Percentiles rank a stretch among this genome's conserved stretches.
phyloP scores from a whole-genome alignment of 176 grass and related monocot genomes.

The Typha latifolia region DNA sequence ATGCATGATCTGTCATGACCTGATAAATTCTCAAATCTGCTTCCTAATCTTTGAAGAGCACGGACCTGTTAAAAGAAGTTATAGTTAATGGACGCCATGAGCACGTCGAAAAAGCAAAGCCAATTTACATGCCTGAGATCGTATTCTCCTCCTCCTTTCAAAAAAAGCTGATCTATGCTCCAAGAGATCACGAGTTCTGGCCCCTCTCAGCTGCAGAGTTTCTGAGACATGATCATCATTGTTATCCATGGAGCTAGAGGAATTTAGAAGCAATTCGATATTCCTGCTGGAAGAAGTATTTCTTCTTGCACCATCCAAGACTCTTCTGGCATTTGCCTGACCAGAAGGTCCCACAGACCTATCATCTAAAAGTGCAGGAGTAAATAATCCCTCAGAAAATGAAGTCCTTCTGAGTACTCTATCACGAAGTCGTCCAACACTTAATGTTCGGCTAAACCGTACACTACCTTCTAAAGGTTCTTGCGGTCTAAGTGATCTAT shows the following conservation, averaged over 20 bases:
- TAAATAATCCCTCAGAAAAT: slow-evolving; percentile 76
- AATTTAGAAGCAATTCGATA: slow-evolving; percentile 39
- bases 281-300: slow-evolving; percentile 39
- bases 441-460: slow-evolving; percentile 75
- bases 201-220: slow-evolving; percentile 33
- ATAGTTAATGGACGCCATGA: neutral
- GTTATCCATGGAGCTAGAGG: slow-evolving; percentile 15
- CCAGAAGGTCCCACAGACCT: slow-evolving; percentile 42
- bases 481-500: slow-evolving; percentile 50
- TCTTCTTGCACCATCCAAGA: slow-evolving; percentile 47
- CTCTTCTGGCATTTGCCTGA: slow-evolving; percentile 44
- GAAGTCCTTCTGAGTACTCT: slow-evolving; percentile 82
- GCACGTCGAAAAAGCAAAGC: slow-evolving; percentile 11
- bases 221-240: slow-evolving; percentile 1
- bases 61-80: slow-evolving; percentile 55
- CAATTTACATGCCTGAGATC: slow-evolving; percentile 68
- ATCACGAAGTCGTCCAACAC: slow-evolving; percentile 79
- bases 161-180: slow-evolving; percentile 88
- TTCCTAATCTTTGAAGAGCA: slow-evolving; percentile 94
- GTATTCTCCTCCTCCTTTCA: slow-evolving; percentile 90
- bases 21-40: slow-evolving; percentile 85
- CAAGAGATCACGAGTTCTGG: slow-evolving; percentile 51
- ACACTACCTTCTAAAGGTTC: slow-evolving; percentile 80
- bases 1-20: slow-evolving; percentile 90
- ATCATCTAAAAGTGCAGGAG: slow-evolving; percentile 53